phyloP scores from a whole-genome alignment of 257 asterid genomes.

The Cruciata laevipes region DNA sequence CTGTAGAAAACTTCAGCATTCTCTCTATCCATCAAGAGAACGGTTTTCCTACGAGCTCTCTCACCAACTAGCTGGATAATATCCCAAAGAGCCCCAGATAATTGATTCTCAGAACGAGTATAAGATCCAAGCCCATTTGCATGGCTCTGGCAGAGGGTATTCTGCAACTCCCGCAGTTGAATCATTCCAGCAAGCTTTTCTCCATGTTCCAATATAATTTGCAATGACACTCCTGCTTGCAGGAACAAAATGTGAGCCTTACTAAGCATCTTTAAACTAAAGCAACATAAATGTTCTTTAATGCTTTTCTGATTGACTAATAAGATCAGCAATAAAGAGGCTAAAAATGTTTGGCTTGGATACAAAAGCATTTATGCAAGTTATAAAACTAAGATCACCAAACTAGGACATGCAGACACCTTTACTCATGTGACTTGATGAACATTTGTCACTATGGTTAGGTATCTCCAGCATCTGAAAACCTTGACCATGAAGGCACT shows the following conservation, averaged over 20 bases:
- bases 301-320: neutral
- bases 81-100: slow-evolving; percentile 93
- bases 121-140: slow-evolving; percentile 41
- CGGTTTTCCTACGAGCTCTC: slow-evolving; percentile 76
- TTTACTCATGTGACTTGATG: neutral
- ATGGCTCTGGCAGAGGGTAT: slow-evolving; percentile 52
- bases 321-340: neutral
- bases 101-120: slow-evolving; percentile 44
- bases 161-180: slow-evolving; percentile 72
- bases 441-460: neutral
- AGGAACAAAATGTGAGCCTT: slow-evolving; percentile 11
- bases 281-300: neutral
- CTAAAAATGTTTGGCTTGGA: neutral
- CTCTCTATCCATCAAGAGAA: slow-evolving; percentile 96
- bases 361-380: neutral
- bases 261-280: neutral
- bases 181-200: slow-evolving; percentile 88
- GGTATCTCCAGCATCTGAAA: neutral
- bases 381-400: neutral
- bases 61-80: slow-evolving; percentile 92
- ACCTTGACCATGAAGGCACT: no score
- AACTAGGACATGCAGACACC: neutral
- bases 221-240: slow-evolving; percentile 72
- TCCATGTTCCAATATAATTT: slow-evolving; percentile 84
- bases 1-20: slow-evolving; percentile 95